Base-by-base conservation (phyloP, 2,329 filamentous ascomycete species). In the Claviceps quebecensis region DNA sequence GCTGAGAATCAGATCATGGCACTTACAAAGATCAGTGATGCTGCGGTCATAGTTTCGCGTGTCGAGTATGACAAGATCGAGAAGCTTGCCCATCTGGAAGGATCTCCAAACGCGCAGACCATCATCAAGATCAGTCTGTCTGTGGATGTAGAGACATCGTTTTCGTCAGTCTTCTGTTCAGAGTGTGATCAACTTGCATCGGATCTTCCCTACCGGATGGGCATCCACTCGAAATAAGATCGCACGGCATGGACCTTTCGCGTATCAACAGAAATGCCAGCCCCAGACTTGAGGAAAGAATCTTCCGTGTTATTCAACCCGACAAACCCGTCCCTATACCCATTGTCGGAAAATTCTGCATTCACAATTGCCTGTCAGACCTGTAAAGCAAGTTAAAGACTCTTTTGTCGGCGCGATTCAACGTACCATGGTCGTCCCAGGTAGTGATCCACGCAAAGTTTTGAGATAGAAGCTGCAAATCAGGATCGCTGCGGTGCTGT, bases 201-300 rank as follows among this genome's bases (percentile, higher is more conserved):
- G 8, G 17, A 5, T 9, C 16, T 6, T 6, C 36, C 54, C 1
- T 52, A 59, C 55, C 69, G 68, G 34, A 64, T 59, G 0, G 60
- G 60, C 58, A 63, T 61, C 77, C 79, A 83, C 60, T 84, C 81
- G 53, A 84, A 84, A 59, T 84, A 84, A 1, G 83, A 81, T 39
- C 83, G 72, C 2, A 87, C 82, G 1, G 82, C 83, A 50, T 86
- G 84, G 72, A 84, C 80, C 69, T 86, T 87, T 56, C 83, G 75
- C 61, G 84, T 78, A 56, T 86, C 83, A n/a, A 86, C 78, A 36
- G 74, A 78, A n/a, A 86, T 72, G 14, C 72, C 70, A 14, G 50
- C 51, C 3, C 75, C 75, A 52, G 78, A 73, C 47, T 74, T 69
- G 29, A 78, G 60, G 65, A 86, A 87, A 0, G 78, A 83, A 7